Percentiles rank a stretch among this genome's conserved stretches.
Conservation (phyloP, 257 asterid genomes). For the Solanum sitiens region DNA sequence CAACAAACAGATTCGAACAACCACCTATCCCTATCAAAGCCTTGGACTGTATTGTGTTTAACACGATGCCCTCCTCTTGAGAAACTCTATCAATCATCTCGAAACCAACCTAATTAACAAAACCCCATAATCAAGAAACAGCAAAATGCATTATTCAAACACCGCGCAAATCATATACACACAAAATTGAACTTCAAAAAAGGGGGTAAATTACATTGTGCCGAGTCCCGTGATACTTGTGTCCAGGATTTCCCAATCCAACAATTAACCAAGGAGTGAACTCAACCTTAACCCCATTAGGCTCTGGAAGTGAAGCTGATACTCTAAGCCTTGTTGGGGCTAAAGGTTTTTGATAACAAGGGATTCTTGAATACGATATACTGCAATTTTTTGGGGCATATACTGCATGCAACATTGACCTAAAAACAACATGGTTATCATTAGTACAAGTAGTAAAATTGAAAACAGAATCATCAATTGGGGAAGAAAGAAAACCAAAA, state of each 20-base stretch:
- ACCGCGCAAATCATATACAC: not conserved
- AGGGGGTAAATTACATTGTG: constrained; percentile 55
- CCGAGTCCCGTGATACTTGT: constrained; percentile 91
- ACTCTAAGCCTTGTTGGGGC: constrained; percentile 34
- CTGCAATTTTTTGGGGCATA: constrained; percentile 29
- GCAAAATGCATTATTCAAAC: not conserved
- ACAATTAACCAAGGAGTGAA: constrained; percentile 96
- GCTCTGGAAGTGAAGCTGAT: constrained; percentile 41
- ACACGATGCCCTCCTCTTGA: constrained; percentile 57
- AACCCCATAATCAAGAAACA: not conserved
- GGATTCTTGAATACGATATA: constrained; percentile 30
- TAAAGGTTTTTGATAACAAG: constrained; percentile 25
- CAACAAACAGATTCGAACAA: not conserved
- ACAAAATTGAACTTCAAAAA: not conserved
- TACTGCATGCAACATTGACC: constrained; percentile 55
- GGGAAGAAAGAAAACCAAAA: not conserved
- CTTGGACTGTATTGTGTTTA: constrained; percentile 92
- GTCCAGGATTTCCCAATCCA: constrained; percentile 99
- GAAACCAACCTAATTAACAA: constrained; percentile 62
- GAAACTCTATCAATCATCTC: constrained; percentile 87
- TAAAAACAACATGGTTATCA: not conserved
- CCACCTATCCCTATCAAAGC: constrained; percentile 90
- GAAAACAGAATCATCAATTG: not conserved
- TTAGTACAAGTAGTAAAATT: not conserved
- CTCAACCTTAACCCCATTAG: constrained; percentile 54